Evolutionary conservation across 352 stramenopile species (phyloP), one percentile per base, ranked within the genome.

Genomic region (Phytopythium oedochilum): DNA sequence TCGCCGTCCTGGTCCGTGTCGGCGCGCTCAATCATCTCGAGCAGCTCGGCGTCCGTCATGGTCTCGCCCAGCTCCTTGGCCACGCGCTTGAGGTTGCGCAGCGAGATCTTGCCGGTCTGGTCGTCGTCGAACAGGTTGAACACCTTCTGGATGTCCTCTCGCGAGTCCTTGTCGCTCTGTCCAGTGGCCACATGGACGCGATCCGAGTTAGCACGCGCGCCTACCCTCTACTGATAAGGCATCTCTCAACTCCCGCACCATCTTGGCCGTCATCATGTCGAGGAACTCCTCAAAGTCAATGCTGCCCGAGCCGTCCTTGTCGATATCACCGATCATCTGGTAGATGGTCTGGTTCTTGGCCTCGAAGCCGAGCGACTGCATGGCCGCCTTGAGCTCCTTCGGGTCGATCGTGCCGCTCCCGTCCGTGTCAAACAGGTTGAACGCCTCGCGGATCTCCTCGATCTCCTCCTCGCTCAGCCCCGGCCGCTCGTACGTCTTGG

Each of bases 11-110:
- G 90, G 70, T 98, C 92, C 0, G 86, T 65, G 68, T 99, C 92
- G 1, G 97, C 96, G 46, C 97, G 83, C 70, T 99, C 96, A 61
- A 99, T 99, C 97, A 99, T 99, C 75, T 99, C 96, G 49, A 98
- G 86, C 61, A 99, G 73, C 83, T 99, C 97, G 54, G 98, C 96
- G 70, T 99, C 94, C 23, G 95, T 98, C 88, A 99, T 98, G 61
- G 92, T 98, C 80, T 99, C 97, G 36, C 97, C 97, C n/a, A 99
- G 77, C 68, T 99, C 96, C 59, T 98, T 97, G 20, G 97, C 96
- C 34, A 99, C 94, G 57, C 96, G 83, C 69, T 98, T 99, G 57
- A 99, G 84, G 74, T 99, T 98, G 26, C 88, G 83, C 63, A 98
- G 89, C 35, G 89, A 97, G 65, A 99, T 98, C 63, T 98, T 98